Evolutionary conservation across 306 rosid genomes (phyloP).

Genomic region (Herpetospermum pedunculosum): DNA sequence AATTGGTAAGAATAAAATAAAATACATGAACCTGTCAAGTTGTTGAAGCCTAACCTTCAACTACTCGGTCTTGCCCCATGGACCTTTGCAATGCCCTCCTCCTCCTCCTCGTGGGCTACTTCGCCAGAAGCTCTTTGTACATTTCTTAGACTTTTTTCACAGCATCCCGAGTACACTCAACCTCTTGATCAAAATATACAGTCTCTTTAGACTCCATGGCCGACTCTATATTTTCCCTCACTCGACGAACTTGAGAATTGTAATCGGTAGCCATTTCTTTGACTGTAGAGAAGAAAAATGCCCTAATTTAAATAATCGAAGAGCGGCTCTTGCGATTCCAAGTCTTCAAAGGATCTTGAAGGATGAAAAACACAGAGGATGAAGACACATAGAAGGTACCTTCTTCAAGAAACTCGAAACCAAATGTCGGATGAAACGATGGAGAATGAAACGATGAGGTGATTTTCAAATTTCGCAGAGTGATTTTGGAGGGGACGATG

Average conservation of each 20-base stretch:
- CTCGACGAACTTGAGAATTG: slow-evolving; percentile 87
- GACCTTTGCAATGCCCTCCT: slow-evolving; percentile 54
- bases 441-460: too few species aligned
- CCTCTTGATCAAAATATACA: slow-evolving; percentile 79
- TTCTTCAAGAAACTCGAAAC: too few species aligned
- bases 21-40: slow-evolving; percentile 34
- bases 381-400: too few species aligned
- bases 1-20: neutral
- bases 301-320: too few species aligned
- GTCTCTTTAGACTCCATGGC: slow-evolving; percentile 88
- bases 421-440: too few species aligned
- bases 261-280: too few species aligned
- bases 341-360: too few species aligned
- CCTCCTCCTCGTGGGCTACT: slow-evolving; percentile 46
- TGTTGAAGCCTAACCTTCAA: slow-evolving; percentile 71
- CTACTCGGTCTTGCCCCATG: slow-evolving; percentile 87
- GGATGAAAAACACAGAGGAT: too few species aligned
- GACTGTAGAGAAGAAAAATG: too few species aligned
- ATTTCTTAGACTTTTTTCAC: slow-evolving; percentile 41
- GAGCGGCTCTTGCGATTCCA: too few species aligned
- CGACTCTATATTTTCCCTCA: slow-evolving; percentile 86
- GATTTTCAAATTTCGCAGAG: too few species aligned
- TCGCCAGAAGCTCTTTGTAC: slow-evolving; percentile 43
- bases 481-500: too few species aligned
- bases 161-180: slow-evolving; percentile 75